A percentile compares a stretch with the other conserved stretches of the same genome.
These are phyloP conservation scores for Saccharomyces jurei DNA, from an alignment of 805 yeast genomes.

Conservation along the genomic window DNA sequence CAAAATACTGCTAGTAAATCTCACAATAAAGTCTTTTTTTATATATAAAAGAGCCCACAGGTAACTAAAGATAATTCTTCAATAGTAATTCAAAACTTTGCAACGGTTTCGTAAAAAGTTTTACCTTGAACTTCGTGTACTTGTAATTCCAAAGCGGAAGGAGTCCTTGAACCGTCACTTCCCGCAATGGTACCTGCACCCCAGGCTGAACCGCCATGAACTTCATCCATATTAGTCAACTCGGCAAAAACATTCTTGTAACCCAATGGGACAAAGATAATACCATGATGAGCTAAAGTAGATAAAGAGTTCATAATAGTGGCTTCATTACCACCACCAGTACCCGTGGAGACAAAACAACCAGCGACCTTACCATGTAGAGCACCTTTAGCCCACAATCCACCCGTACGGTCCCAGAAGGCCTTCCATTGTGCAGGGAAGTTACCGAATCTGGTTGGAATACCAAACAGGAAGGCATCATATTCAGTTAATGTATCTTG, in stretches of 20 bases:
- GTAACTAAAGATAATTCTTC: not conserved
- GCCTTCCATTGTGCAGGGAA: constrained; percentile 71
- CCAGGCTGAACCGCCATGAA: constrained; percentile 78
- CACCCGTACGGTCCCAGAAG: constrained; percentile 74
- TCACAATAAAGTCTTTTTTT: not conserved
- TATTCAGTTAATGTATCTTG: constrained; percentile 48
- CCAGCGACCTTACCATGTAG: constrained; percentile 69
- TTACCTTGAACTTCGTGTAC: constrained; percentile 63
- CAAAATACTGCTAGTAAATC: not conserved
- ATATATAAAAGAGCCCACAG: not conserved
- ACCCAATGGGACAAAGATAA: constrained; percentile 75
- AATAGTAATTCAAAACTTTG: constrained; percentile 14
- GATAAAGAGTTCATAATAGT: constrained; percentile 60
- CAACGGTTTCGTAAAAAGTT: constrained; percentile 44
- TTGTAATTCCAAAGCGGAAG: constrained; percentile 54
- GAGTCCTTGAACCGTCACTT: constrained; percentile 65
- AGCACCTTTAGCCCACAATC: constrained; percentile 69
- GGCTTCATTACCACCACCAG: constrained; percentile 81
- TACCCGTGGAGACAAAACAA: constrained; percentile 64
- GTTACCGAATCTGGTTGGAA: constrained; percentile 81
- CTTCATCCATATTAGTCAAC: constrained; percentile 48
- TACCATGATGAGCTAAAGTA: constrained; percentile 68
- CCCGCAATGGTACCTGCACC: constrained; percentile 81
- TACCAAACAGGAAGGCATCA: constrained; percentile 79
- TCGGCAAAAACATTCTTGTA: constrained; percentile 49